Evolutionary conservation across 192 early-diverging fungal genomes (phyloP).

Genomic region (Radiomyces spectabilis): DNA sequence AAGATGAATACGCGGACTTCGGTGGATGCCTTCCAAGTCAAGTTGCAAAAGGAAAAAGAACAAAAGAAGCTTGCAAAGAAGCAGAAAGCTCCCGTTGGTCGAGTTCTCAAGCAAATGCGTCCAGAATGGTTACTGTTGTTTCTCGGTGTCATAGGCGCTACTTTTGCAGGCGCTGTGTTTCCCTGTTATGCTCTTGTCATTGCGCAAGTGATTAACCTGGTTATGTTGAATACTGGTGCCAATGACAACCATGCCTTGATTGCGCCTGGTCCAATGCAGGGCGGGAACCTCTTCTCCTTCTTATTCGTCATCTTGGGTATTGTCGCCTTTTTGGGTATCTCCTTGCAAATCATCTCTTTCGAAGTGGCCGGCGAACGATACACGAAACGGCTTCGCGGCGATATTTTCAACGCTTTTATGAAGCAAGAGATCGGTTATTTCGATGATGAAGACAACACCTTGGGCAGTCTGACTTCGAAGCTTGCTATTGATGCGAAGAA

Average conservation of each 20-base stretch:
- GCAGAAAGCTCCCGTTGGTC: slow-evolving; percentile 44
- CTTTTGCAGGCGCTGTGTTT: slow-evolving; percentile 60
- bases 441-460: slow-evolving; percentile 66
- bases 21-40: slow-evolving; percentile 10
- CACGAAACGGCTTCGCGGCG: slow-evolving; percentile 55
- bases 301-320: slow-evolving; percentile 29
- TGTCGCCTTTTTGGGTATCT: slow-evolving; percentile 45
- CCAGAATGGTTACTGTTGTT: slow-evolving; percentile 43
- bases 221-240: slow-evolving; percentile 32
- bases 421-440: slow-evolving; percentile 83
- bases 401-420: slow-evolving; percentile 62
- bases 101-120: slow-evolving; percentile 41
- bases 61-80: slow-evolving; percentile 27
- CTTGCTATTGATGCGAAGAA: slow-evolving; percentile 70
- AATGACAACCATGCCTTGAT: too few relatives aligned
- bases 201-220: slow-evolving; percentile 36
- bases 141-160: slow-evolving; percentile 51
- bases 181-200: slow-evolving; percentile 61
- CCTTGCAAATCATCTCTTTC: slow-evolving; percentile 52
- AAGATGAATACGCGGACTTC: background rate
- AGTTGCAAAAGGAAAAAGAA: slow-evolving; percentile 18
- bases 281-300: slow-evolving; percentile 30
- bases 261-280: slow-evolving; percentile 25
- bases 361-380: slow-evolving; percentile 56
- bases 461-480: slow-evolving; percentile 68